Evolutionary conservation across 371 early-diverging fungal species (phyloP).

Genomic region (Apophysomyces sp.): DNA sequence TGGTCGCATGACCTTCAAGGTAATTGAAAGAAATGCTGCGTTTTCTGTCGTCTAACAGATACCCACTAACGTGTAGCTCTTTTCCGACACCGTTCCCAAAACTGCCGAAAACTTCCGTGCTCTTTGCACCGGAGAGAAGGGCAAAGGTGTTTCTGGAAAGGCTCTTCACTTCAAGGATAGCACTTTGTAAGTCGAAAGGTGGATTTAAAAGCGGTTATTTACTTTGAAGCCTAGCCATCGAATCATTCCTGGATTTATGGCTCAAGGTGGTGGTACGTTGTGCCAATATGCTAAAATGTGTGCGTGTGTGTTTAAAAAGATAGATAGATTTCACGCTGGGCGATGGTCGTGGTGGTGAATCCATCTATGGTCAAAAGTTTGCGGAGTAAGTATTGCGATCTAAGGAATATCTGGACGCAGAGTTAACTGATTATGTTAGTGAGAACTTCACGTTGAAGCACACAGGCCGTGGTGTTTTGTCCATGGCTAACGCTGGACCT

Average conservation of each 20-base stretch:
- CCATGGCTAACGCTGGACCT: constrained; percentile 98
- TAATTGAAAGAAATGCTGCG: background rate
- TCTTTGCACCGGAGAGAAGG: constrained; percentile 79
- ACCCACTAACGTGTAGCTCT: constrained; percentile 56
- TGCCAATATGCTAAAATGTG: background rate
- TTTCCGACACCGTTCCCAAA: constrained; percentile 89
- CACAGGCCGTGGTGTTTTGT: constrained; percentile 74
- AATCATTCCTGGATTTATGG: constrained; percentile 96
- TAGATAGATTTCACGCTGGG: constrained; percentile 81
- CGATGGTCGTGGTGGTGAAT: constrained; percentile 94
- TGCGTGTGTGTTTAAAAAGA: background rate
- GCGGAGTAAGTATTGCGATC: constrained; percentile 62
- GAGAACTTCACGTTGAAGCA: constrained; percentile 97
- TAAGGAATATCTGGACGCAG: background rate
- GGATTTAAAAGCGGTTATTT: background rate
- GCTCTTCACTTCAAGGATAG: constrained; percentile 80
- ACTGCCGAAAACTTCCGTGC: constrained; percentile 98
- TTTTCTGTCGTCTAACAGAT: background rate
- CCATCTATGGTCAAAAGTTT: constrained; percentile 96
- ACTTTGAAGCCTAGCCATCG: constrained; percentile 66
- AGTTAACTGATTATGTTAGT: constrained; percentile 39
- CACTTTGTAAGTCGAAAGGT: constrained; percentile 61
- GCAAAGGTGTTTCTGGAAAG: constrained; percentile 64
- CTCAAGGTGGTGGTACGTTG: constrained; percentile 87
- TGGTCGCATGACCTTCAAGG: constrained; percentile 41